Percentiles rank a stretch among this genome's conserved stretches.
Conservation (phyloP, 345 rosid genomes). For the Durio zibethinus region DNA sequence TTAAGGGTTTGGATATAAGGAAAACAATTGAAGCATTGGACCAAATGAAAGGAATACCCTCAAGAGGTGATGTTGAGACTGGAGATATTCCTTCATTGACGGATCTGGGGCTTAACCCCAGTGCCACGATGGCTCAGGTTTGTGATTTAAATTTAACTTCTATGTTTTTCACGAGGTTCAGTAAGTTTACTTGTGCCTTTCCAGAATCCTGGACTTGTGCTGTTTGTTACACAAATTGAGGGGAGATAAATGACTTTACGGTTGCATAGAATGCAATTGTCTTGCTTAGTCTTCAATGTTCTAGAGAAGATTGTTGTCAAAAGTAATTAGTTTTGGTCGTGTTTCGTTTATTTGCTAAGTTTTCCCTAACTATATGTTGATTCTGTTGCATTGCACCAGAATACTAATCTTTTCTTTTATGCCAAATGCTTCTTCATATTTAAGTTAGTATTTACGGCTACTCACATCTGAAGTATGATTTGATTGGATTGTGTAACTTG, state of each 20-base stretch:
- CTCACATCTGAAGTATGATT: not conserved
- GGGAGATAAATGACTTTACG: not conserved
- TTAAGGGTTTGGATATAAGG: constrained; percentile 75
- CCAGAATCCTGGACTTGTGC: too few species aligned
- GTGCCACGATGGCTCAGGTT: constrained; percentile 64
- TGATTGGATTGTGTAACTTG: not conserved
- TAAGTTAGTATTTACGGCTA: not conserved
- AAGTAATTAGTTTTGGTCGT: not conserved
- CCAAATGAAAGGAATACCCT: constrained; percentile 79
- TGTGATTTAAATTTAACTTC: constrained; percentile 1
- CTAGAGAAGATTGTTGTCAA: not conserved
- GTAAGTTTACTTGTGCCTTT: not conserved
- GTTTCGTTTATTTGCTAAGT: not conserved
- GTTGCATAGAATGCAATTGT: not conserved
- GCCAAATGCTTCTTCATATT: not conserved
- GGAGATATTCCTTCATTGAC: constrained; percentile 86
- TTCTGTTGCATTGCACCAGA: not conserved
- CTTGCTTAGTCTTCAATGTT: not conserved
- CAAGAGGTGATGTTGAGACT: constrained; percentile 86
- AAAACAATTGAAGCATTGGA: constrained; percentile 78
- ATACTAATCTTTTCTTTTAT: not conserved
- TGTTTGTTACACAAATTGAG: not conserved
- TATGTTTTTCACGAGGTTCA: not conserved
- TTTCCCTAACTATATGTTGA: not conserved
- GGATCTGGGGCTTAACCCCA: constrained; percentile 76